These are phyloP conservation scores for Hypoxylon sp. DNA, from an alignment of 2,329 filamentous ascomycete species.

Conservation along the genomic window DNA sequence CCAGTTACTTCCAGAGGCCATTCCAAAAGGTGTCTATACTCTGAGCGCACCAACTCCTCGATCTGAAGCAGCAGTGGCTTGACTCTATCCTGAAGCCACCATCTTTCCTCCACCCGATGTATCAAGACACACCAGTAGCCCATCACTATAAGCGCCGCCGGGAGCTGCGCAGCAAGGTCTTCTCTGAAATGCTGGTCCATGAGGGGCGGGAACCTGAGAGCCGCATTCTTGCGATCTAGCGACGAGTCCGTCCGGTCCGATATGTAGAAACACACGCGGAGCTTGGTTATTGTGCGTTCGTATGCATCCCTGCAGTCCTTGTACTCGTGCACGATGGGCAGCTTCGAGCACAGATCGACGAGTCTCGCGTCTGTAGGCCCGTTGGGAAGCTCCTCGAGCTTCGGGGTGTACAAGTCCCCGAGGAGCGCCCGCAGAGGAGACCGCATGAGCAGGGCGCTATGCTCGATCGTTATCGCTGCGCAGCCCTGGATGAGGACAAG, in stretches of 20 bases:
- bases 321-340: constrained; percentile 26
- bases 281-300: constrained; percentile 29
- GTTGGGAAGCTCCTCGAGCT: constrained; percentile 29
- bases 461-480: constrained; percentile 39
- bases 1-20: constrained; percentile 38
- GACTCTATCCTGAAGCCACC: constrained; percentile 45
- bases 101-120: constrained; percentile 44
- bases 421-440: constrained; percentile 42
- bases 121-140: constrained; percentile 50
- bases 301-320: constrained; percentile 28
- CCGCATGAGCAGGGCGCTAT: constrained; percentile 25
- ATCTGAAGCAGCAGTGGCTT: constrained; percentile 40
- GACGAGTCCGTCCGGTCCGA: constrained; percentile 42
- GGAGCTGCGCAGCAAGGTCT: constrained; percentile 37
- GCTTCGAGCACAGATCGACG: constrained; percentile 14
- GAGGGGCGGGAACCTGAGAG: constrained; percentile 42
- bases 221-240: constrained; percentile 46
- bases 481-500: constrained; percentile 47
- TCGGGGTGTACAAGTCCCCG: constrained; percentile 34
- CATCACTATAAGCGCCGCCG: constrained; percentile 48
- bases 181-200: constrained; percentile 36
- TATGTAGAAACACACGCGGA: constrained; percentile 45
- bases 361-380: constrained; percentile 37
- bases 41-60: constrained; percentile 33
- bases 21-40: constrained; percentile 31